Percentiles rank a stretch among this genome's conserved stretches.
Evolutionary conservation across 2,329 filamentous ascomycete species (phyloP).

Genomic region (Purpureocillium takamizusanense): DNA sequence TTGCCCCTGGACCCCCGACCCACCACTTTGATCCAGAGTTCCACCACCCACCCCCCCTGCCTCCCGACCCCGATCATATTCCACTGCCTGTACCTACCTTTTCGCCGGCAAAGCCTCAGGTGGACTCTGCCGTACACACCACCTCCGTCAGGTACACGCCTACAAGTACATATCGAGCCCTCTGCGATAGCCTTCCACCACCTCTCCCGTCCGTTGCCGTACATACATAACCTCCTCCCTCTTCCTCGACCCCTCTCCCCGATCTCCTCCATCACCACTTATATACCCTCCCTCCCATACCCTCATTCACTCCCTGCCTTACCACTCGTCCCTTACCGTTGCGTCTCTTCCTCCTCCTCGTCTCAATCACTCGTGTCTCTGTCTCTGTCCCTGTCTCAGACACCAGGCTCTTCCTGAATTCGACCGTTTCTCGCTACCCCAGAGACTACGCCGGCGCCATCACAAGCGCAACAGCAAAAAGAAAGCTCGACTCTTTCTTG

Average conservation of each 20-base stretch:
- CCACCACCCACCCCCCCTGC: conserved; percentile 5
- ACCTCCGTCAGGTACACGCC: not conserved
- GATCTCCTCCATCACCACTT: not conserved
- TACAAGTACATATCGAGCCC: not conserved
- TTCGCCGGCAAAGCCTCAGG: conserved; percentile 3
- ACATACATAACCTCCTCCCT: conserved; percentile 3
- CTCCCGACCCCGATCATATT: conserved; percentile 8
- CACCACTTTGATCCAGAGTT: conserved; percentile 5
- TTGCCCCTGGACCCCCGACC: conserved; percentile 6
- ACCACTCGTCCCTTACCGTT: not conserved
- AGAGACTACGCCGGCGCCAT: not conserved
- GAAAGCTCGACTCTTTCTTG: conserved; percentile 1
- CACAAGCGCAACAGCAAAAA: conserved; percentile 2
- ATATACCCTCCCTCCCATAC: no score
- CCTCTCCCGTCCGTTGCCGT: not conserved
- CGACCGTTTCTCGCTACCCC: conserved; percentile 1
- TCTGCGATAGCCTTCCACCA: not conserved
- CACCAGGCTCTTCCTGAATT: conserved; percentile 2
- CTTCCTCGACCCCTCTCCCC: not conserved
- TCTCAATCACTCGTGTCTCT: not conserved
- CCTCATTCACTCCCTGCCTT: not conserved
- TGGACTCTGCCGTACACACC: not conserved
- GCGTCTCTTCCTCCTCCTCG: not conserved
- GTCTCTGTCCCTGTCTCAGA: conserved; percentile 5
- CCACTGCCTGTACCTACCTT: not conserved